Evolutionary conservation across 208 protist genomes (phyloP).

Genomic region (Trypanosoma scelopori): DNA sequence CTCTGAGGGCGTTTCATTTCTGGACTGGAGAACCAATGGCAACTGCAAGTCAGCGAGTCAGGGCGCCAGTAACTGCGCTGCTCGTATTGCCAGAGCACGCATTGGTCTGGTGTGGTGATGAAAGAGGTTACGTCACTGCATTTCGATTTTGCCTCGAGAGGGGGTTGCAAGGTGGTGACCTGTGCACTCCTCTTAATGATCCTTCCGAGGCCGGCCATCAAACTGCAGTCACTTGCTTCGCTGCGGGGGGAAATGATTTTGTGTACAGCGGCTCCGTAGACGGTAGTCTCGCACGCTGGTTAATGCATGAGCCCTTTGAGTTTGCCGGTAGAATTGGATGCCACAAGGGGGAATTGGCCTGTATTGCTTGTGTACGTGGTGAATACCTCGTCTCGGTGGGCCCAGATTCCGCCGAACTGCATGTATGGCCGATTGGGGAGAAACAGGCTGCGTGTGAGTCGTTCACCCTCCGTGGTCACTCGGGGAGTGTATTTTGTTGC

Average conservation of each 20-base stretch:
- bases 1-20: conserved; percentile 1
- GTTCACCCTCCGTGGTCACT: conserved; percentile 15
- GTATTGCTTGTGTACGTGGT: background rate
- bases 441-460: background rate
- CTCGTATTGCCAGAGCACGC: conserved; percentile 1
- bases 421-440: conserved; percentile 13
- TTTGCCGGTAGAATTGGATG: conserved; percentile 9
- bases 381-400: conserved; percentile 15
- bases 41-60: background rate
- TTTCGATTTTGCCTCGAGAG: background rate
- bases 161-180: background rate
- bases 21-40: conserved; percentile 10
- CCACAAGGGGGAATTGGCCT: conserved; percentile 9
- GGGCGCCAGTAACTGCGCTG: conserved; percentile 13
- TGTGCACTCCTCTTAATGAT: background rate
- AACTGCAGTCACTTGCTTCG: conserved; percentile 7
- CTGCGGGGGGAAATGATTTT: background rate
- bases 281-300: conserved; percentile 12
- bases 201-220: conserved; percentile 1
- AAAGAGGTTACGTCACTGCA: conserved; percentile 1
- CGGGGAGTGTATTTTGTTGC: conserved; percentile 14
- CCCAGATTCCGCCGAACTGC: conserved; percentile 3
- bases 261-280: conserved; percentile 18
- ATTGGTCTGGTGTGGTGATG: conserved; percentile 21
- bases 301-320: conserved; percentile 2